Evolutionary conservation across 495 filamentous ascomycete genomes (phyloP).

Genomic region (Sabuloglossum arenarium): DNA sequence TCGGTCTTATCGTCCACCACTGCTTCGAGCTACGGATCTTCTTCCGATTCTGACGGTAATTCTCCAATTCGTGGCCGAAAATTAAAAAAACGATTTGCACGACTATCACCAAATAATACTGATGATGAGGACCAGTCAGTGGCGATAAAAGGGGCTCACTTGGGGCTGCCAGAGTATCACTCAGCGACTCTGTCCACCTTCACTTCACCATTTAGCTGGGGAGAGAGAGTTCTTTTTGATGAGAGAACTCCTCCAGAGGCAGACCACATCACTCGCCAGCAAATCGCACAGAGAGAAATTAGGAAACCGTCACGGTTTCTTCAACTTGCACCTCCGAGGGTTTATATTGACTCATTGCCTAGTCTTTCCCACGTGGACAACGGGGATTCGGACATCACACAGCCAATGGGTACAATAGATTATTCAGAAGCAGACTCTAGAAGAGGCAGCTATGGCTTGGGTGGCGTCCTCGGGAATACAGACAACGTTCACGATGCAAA

Average conservation of each 20-base stretch:
- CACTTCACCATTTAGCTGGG: slow-evolving; percentile 14
- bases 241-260: slow-evolving; percentile 6
- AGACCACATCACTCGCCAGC: slow-evolving; percentile 21
- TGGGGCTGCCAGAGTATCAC: slow-evolving; percentile 14
- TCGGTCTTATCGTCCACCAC: not conserved
- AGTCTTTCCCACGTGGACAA: not conserved
- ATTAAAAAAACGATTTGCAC: slow-evolving; percentile 16
- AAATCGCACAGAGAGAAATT: slow-evolving; percentile 13
- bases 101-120: slow-evolving; percentile 16
- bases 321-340: slow-evolving; percentile 36
- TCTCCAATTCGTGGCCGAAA: slow-evolving; percentile 11
- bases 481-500: slow-evolving; percentile 13
- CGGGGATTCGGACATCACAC: not conserved
- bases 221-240: not conserved
- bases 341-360: slow-evolving; percentile 28
- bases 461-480: slow-evolving; percentile 6
- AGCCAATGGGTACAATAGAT: not conserved
- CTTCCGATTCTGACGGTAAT: slow-evolving; percentile 12
- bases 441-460: slow-evolving; percentile 11
- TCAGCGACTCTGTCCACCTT: slow-evolving; percentile 29
- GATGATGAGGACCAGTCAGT: slow-evolving; percentile 16
- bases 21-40: not conserved
- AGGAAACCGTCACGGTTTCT: slow-evolving; percentile 13
- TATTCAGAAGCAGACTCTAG: not conserved
- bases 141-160: not conserved